Percentiles rank a stretch among this genome's conserved stretches.
Conservation (phyloP, 1,284 basidiomycete genomes). For the Marasmius fiardii region DNA sequence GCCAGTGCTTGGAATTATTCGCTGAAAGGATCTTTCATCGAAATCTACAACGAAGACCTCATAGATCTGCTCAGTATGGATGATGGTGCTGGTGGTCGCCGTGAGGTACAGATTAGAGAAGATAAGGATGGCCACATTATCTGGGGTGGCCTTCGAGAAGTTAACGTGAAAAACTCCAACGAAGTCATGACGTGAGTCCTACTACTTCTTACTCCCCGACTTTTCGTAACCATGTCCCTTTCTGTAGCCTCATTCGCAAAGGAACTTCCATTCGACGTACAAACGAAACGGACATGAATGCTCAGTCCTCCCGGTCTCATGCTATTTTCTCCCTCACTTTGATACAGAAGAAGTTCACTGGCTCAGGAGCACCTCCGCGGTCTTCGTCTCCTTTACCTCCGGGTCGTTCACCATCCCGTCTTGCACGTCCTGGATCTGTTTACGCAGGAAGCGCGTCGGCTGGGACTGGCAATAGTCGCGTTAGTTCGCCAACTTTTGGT, state of each 20-base stretch:
- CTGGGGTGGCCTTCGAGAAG: slow-evolving; percentile 93
- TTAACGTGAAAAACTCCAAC: slow-evolving; percentile 74
- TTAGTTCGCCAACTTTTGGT: slow-evolving; percentile 71
- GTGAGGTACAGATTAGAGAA: slow-evolving; percentile 94
- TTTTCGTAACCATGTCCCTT: slow-evolving; percentile 13
- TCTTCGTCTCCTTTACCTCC: slow-evolving; percentile 73
- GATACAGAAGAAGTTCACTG: slow-evolving; percentile 80
- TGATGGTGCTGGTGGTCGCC: slow-evolving; percentile 56
- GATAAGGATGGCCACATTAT: slow-evolving; percentile 96
- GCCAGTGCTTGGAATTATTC: slow-evolving; percentile 69
- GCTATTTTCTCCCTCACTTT: slow-evolving; percentile 97
- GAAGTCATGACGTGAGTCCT: slow-evolving; percentile 88
- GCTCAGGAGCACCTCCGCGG: slow-evolving; percentile 62
- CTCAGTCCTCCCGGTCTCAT: slow-evolving; percentile 95
- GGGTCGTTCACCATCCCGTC: slow-evolving; percentile 72
- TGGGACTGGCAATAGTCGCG: slow-evolving; percentile 34
- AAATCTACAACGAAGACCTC: slow-evolving; percentile 98
- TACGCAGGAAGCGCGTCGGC: slow-evolving; percentile 39
- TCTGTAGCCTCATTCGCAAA: slow-evolving; percentile 69
- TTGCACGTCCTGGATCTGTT: slow-evolving; percentile 74
- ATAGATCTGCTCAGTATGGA: slow-evolving; percentile 84
- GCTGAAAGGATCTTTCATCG: slow-evolving; percentile 88
- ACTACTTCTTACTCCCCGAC: slow-evolving; percentile 10
- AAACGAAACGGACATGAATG: slow-evolving; percentile 98
- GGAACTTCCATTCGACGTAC: slow-evolving; percentile 91